These are phyloP conservation scores for Hypoxylon fuscum DNA, from an alignment of 495 filamentous ascomycete genomes.

Conservation along the genomic window DNA sequence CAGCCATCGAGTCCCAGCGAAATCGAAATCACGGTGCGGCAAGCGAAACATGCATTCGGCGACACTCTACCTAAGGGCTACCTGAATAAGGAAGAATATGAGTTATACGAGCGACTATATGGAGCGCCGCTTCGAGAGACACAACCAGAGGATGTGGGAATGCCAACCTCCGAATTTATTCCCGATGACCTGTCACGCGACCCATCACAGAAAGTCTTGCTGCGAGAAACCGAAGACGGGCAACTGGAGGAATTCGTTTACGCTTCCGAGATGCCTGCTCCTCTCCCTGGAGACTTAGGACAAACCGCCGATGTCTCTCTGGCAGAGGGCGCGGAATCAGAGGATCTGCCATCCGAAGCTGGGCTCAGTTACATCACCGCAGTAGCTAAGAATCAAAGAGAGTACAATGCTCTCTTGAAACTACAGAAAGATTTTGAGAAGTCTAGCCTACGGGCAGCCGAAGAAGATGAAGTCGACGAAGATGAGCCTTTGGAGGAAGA, in stretches of 20 bases:
- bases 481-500: slow-evolving; percentile 44
- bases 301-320: slow-evolving; percentile 3
- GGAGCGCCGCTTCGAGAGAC: slow-evolving; percentile 71
- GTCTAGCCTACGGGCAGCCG: slow-evolving; percentile 55
- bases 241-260: slow-evolving; percentile 68
- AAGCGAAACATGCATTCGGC: slow-evolving; percentile 77
- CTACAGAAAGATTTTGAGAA: slow-evolving; percentile 62
- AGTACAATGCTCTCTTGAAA: slow-evolving; percentile 59
- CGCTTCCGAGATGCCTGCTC: slow-evolving; percentile 29
- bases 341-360: slow-evolving; percentile 37
- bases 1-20: slow-evolving; percentile 37
- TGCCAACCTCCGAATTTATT: slow-evolving; percentile 46
- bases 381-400: slow-evolving; percentile 58
- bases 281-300: slow-evolving; percentile 21
- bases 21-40: slow-evolving; percentile 70
- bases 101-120: slow-evolving; percentile 82
- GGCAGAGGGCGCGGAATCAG: background rate
- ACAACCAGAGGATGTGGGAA: slow-evolving; percentile 64
- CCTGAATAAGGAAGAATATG: slow-evolving; percentile 73
- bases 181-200: slow-evolving; percentile 35
- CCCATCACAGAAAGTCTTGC: slow-evolving; percentile 40
- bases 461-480: slow-evolving; percentile 59
- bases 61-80: slow-evolving; percentile 79
- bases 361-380: slow-evolving; percentile 50
- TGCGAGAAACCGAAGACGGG: slow-evolving; percentile 69